These are phyloP conservation scores for Boletus subparvulus DNA, from an alignment of 768 basidiomycete species.

Conservation along the genomic window DNA sequence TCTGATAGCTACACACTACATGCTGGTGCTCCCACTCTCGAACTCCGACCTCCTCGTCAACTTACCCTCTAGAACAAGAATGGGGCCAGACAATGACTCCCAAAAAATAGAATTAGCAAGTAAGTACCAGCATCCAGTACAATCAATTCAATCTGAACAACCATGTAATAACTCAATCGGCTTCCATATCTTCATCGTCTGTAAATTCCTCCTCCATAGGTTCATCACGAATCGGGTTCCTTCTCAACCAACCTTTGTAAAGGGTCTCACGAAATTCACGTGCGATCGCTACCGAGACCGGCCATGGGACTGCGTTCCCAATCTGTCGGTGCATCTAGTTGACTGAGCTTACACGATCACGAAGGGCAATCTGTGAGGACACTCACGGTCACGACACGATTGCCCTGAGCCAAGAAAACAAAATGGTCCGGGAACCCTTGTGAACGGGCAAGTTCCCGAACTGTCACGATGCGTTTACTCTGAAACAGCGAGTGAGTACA, in stretches of 20 bases:
- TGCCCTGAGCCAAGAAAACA: constrained; percentile 51
- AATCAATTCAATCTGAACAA: not conserved
- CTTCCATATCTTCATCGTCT: constrained; percentile 24
- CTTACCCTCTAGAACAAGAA: not conserved
- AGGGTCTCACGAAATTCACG: constrained; percentile 54
- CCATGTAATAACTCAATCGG: constrained; percentile 27
- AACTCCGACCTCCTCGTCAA: not conserved
- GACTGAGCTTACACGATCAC: constrained; percentile 1
- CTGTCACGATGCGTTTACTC: constrained; percentile 70
- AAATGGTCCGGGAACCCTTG: constrained; percentile 83
- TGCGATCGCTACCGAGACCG: constrained; percentile 61
- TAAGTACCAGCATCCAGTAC: too few species aligned
- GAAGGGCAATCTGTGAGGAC: not conserved
- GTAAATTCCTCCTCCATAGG: constrained; percentile 34
- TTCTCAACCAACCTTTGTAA: constrained; percentile 50
- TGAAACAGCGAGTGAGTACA: constrained; percentile 24
- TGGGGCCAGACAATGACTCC: not conserved
- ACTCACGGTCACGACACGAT: constrained; percentile 62
- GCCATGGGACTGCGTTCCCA: constrained; percentile 78
- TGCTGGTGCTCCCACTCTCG: not conserved
- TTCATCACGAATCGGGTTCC: constrained; percentile 19
- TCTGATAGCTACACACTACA: not conserved
- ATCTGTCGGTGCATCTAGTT: constrained; percentile 76
- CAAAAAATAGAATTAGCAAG: not conserved
- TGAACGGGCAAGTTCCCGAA: constrained; percentile 74